phyloP scores from a whole-genome alignment of 1,139 yeast genomes.

The Saccharomyces hybrid region DNA sequence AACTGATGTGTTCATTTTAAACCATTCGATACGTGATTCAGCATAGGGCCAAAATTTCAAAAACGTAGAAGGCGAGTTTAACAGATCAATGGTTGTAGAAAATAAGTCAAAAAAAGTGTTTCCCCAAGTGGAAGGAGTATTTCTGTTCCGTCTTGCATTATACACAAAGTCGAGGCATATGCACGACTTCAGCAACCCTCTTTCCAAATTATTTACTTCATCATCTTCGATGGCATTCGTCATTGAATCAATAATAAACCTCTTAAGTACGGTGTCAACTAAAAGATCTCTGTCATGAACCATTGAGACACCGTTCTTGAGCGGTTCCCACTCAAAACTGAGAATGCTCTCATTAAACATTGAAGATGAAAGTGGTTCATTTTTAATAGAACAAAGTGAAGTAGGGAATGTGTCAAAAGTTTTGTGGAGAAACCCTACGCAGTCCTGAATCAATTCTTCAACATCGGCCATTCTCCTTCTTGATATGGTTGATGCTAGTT shows the following conservation, averaged over 20 bases:
- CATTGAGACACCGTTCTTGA: not conserved
- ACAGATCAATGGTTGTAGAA: constrained; percentile 14
- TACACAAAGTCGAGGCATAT: constrained; percentile 17
- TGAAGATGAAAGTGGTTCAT: not conserved
- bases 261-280: constrained; percentile 13
- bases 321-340: constrained; percentile 12
- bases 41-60: constrained; percentile 26
- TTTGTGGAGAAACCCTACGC: constrained; percentile 1
- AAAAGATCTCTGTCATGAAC: constrained; percentile 11
- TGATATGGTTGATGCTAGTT: not conserved
- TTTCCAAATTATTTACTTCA: constrained; percentile 3
- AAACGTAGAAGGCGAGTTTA: constrained; percentile 23
- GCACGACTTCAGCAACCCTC: not conserved
- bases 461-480: not conserved
- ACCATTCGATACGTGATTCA: constrained; percentile 27
- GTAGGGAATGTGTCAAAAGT: constrained; percentile 3
- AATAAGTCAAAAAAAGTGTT: constrained; percentile 22
- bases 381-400: not conserved
- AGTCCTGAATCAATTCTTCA: not conserved
- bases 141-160: constrained; percentile 16
- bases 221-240: constrained; percentile 7
- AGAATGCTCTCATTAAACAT: constrained; percentile 6
- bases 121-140: constrained; percentile 14
- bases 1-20: constrained; percentile 17
- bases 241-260: constrained; percentile 13